Evolutionary conservation across 441 rosid genomes (phyloP), one percentile per base, ranked within the genome.

Genomic region (Gossypium laxum): DNA sequence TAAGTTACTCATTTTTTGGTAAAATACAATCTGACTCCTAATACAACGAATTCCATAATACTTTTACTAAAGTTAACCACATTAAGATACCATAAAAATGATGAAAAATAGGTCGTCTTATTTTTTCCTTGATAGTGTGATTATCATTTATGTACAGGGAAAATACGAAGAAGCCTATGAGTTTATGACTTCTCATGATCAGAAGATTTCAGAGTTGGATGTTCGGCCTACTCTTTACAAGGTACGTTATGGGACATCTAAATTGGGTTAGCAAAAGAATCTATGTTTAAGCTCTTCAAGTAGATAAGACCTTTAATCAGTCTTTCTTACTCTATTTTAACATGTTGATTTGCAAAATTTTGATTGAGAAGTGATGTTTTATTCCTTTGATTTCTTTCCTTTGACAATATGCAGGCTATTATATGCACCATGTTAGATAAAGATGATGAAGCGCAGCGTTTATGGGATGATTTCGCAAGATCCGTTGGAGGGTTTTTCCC

Each of bases 111-210:
- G 5, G 32, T 3, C 0, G 50, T 14, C 5, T 7, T 1, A 0
- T 1, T 0, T 15, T 60, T 3, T 15, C 55, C 55, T 60, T 28
- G 1, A 5, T 15, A 30, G 43, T 15, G 0, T 67, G 43, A 22
- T 50, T 26, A 17, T 10, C 4, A 7, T 69, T 2, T 47, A 26
- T 24, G 21, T 64, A 11, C 81, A 88, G 91, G 88, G 87, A 65
- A 82, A 79, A 62, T 88, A 82, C 71, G 10, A 67, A 65, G 84
- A 80, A 73, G 91, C 93, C 6, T 71, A 64, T 62, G 70, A 82
- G 4, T 11, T 18, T 41, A 18, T 63, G 52, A 41, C 1, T 12
- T 6, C 6, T 38, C 30, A 18, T 1, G 28, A 43, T 11, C 8
- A 12, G 12, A 19, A 41, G 5, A 12, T 43, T 63, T 43, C 69